Evolutionary conservation across 495 filamentous ascomycete genomes (phyloP).

Genomic region (Podospora anserina): DNA sequence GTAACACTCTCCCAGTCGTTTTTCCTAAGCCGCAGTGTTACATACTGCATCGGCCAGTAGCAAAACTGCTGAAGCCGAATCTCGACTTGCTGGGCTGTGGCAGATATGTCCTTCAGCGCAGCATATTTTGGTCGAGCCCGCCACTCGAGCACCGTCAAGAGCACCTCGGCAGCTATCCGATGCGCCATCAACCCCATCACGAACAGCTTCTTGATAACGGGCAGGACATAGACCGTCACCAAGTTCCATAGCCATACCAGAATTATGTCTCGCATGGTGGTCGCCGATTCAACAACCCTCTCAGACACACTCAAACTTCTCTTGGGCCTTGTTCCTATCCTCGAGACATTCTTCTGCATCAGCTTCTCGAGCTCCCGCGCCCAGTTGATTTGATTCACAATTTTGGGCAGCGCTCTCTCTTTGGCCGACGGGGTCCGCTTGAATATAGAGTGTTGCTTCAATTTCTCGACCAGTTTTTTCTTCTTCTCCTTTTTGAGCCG

Average conservation of each 20-base stretch:
- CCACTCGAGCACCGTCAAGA: conserved; percentile 84
- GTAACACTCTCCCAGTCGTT: conserved; percentile 95
- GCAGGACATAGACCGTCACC: conserved; percentile 72
- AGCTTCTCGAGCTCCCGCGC: conserved; percentile 81
- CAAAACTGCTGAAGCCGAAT: conserved; percentile 98
- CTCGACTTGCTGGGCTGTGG: conserved; percentile 97
- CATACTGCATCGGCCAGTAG: conserved; percentile 97
- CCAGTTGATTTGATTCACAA: conserved; percentile 95
- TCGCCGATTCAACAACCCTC: conserved; percentile 89
- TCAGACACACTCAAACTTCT: conserved; percentile 90
- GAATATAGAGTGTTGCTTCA: conserved; percentile 81
- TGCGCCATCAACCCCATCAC: conserved; percentile 76
- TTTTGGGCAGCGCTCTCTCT: conserved; percentile 72
- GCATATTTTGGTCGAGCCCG: conserved; percentile 73
- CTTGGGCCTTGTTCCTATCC: conserved; percentile 75
- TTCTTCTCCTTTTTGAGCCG: conserved; percentile 51
- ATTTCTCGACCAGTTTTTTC: conserved; percentile 73
- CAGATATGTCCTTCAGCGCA: conserved; percentile 91
- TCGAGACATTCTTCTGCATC: conserved; percentile 79
- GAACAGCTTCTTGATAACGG: conserved; percentile 68
- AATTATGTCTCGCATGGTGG: conserved; percentile 72
- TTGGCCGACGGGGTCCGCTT: conserved; percentile 74
- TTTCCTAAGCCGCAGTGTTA: conserved; percentile 81
- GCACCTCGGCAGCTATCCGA: conserved; percentile 72
- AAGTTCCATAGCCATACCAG: conserved; percentile 66